phyloP scores from a whole-genome alignment of 805 yeast genomes.

The Teunomyces lycoperdinae region DNA sequence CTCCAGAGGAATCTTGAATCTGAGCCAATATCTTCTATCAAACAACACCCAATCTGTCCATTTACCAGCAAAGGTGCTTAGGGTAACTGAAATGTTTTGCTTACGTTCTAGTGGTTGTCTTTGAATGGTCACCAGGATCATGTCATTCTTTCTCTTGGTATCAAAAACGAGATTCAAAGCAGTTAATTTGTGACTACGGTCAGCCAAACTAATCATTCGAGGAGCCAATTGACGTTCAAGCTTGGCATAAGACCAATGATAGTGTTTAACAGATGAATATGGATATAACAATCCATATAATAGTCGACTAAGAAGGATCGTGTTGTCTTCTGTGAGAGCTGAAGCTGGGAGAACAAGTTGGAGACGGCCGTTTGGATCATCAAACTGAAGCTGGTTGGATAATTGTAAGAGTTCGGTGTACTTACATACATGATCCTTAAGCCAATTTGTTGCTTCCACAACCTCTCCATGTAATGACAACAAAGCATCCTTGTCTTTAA shows the following conservation, averaged over 20 bases:
- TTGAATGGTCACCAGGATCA: conserved; percentile 7
- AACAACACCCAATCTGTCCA: conserved; percentile 34
- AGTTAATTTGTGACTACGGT: not conserved
- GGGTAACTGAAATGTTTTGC: not conserved
- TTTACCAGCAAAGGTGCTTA: conserved; percentile 1
- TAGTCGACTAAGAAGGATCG: conserved; percentile 25
- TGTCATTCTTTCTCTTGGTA: not conserved
- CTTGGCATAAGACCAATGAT: conserved; percentile 41
- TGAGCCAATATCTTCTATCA: conserved; percentile 42
- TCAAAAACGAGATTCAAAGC: conserved; percentile 23
- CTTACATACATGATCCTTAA: conserved; percentile 1
- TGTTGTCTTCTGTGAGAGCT: conserved; percentile 9
- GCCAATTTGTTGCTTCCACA: not conserved
- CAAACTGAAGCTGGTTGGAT: not conserved
- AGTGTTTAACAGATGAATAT: conserved; percentile 31
- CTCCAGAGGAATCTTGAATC: conserved; percentile 6
- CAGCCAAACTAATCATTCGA: conserved; percentile 8
- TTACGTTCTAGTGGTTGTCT: conserved; percentile 21
- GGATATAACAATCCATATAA: conserved; percentile 25
- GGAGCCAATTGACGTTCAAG: conserved; percentile 33
- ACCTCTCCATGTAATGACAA: not conserved
- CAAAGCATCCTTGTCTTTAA: not conserved
- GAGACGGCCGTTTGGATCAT: conserved; percentile 10
- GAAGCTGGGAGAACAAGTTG: conserved; percentile 10
- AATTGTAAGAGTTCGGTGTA: conserved; percentile 5